phyloP scores from a whole-genome alignment of 768 basidiomycete species.

The Serendipita sp. region DNA sequence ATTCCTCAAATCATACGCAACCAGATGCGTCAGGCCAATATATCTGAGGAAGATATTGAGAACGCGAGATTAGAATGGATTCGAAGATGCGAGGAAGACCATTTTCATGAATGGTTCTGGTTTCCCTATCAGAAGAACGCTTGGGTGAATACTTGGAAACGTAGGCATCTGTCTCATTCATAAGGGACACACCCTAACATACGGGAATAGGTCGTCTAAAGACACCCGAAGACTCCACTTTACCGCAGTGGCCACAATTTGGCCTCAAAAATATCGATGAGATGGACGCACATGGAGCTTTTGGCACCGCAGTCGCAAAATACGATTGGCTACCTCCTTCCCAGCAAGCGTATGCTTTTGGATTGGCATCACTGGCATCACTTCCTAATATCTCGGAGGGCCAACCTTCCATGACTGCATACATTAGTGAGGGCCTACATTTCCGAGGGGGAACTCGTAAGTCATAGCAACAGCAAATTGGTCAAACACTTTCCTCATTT shows the following conservation, averaged over 20 bases:
- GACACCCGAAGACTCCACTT: neutral
- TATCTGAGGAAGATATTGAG: conserved; percentile 12
- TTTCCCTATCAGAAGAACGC: conserved; percentile 17
- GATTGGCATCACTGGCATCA: conserved; percentile 8
- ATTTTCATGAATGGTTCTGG: conserved; percentile 21
- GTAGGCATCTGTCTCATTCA: neutral
- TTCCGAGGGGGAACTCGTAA: conserved; percentile 10
- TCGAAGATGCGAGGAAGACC: conserved; percentile 15
- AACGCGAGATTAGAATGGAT: conserved; percentile 15
- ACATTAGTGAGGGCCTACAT: conserved; percentile 9
- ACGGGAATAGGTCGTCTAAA: neutral
- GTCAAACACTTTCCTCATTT: neutral
- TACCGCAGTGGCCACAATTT: conserved; percentile 4
- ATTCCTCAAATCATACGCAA: conserved; percentile 13
- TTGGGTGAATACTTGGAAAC: conserved; percentile 19
- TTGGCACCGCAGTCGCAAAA: neutral
- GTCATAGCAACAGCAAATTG: neutral
- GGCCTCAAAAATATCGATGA: neutral
- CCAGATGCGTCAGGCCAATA: conserved; percentile 11
- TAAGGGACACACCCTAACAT: neutral
- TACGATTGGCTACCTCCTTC: neutral
- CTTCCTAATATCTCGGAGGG: conserved; percentile 8
- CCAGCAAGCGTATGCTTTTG: conserved; percentile 8
- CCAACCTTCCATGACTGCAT: conserved; percentile 2
- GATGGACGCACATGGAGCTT: neutral